Percentiles rank a stretch among this genome's conserved stretches.
These are phyloP conservation scores for Skeletonema menzelii DNA, from an alignment of 108 stramenopile species.

Conservation along the genomic window DNA sequence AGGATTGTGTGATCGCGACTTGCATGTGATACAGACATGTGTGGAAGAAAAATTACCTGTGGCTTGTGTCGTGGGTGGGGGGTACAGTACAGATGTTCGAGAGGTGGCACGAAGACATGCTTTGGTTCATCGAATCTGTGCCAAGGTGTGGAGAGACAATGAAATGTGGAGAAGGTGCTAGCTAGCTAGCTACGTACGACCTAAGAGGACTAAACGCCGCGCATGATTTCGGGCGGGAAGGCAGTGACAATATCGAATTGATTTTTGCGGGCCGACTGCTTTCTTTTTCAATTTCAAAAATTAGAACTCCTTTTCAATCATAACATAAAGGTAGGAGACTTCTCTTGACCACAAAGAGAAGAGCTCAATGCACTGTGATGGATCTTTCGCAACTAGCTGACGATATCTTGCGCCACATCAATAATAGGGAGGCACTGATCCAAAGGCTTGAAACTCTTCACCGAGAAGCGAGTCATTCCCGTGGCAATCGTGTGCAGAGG, in stretches of 20 bases:
- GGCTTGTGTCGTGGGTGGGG: slow-evolving; percentile 77
- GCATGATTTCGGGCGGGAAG: too few species aligned
- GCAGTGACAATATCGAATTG: too few species aligned
- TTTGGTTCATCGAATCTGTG: slow-evolving; percentile 72
- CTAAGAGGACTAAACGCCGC: too few species aligned
- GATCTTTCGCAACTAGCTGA: slow-evolving; percentile 10
- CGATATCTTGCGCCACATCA: slow-evolving; percentile 23
- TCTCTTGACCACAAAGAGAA: too few species aligned
- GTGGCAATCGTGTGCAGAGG: slow-evolving; percentile 22
- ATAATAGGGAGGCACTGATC: slow-evolving; percentile 31
- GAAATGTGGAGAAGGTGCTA: slow-evolving; percentile 44
- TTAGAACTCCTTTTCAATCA: too few species aligned
- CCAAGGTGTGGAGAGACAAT: slow-evolving; percentile 68
- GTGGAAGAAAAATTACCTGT: slow-evolving; percentile 59
- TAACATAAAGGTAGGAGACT: too few species aligned
- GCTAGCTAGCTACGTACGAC: too few species aligned
- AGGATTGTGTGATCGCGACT: slow-evolving; percentile 69
- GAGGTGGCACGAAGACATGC: slow-evolving; percentile 70
- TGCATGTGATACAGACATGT: slow-evolving; percentile 57
- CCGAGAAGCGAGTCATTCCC: slow-evolving; percentile 9
- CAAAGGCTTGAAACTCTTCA: slow-evolving; percentile 24
- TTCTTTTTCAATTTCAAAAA: neutral
- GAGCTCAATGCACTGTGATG: neutral
- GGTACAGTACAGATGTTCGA: slow-evolving; percentile 68
- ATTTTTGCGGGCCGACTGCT: neutral